Base-by-base conservation (phyloP, 371 early-diverging fungal genomes). In the Actinomucor elegans region DNA sequence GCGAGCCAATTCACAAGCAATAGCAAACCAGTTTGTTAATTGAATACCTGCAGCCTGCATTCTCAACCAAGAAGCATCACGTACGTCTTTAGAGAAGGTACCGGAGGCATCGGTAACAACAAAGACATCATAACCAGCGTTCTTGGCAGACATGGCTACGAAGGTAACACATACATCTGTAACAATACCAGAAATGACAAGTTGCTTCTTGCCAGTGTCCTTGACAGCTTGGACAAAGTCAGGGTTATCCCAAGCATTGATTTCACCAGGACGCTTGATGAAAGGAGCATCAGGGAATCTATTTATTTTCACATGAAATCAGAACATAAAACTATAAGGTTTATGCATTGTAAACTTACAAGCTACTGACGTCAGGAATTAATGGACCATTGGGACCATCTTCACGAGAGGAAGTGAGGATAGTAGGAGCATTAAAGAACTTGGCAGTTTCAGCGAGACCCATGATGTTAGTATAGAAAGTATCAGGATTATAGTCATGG, bases 151-250 rank as follows among this genome's bases (percentile, higher is more conserved):
- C 18, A 63, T 47, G 32, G 63, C 48, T 32, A 45, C 52, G 28
- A 63, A 57, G 32, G 59, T 41, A 35, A 63, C 47, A 44, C 63
- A 57, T 27, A 58, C 63, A 53, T 58, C 59, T 27, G 63, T 63
- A 17, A 57, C 58, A 43, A 57, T 58, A 52, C 58, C 63, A 53
- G 58, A 51, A 48, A 63, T 38, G 12, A 58, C 32, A 48, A 63
- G 48, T 37, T 58, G 57, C 48, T 58, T 58, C 42, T 58, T 52
- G 45, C 57, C 57, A 48, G 63, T 56, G 28, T 45, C 44, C 31
- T 42, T 42, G 32, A 62, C 53, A 57, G 57, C 63, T 9, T 49
- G 35, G 27, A 52, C 53, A 43, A 62, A 57, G 7, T 56, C 49
- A 28, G 34, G 44, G 23, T 42, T 37, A 26, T 62, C 63, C 63